Base-by-base conservation (phyloP, 2,329 filamentous ascomycete species). In the Diaporthe nobilis region DNA sequence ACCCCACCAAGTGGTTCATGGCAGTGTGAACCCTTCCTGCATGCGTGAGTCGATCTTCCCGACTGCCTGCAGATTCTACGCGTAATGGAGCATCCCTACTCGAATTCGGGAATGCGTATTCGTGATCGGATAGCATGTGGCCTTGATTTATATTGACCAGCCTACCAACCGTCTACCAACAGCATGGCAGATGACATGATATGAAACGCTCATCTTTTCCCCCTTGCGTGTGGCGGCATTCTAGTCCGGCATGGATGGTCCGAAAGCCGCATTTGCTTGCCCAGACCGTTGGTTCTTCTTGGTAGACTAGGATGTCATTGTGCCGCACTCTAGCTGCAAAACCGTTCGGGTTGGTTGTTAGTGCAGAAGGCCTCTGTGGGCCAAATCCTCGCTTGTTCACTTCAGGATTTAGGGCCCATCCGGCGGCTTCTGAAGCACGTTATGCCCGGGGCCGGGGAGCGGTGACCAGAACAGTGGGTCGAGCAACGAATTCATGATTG, bases 81-180 rank as follows among this genome's bases (percentile, higher is more conserved):
- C 42, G 31, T n/a, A 61, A 13, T 28, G n/a, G 37, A n/a, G 37
- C 5, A 42, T 61, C n/a, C 58, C 42, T 17, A 9, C 17, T 61
- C 37, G 58, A 44, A 42, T 39, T 61, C 58, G 58, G 58, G 34
- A 39, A 6, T 39, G 37, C 58, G 58, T 61, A 61, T 61, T 61
- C 37, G 58, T 61, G 58, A 61, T 61, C 58, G 58, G 58, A 6
- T 61, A 17, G 3, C 58, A 17, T 25, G 6, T n/a, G 15, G 4
- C 57, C 22, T 6, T 25, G 20, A n/a, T n/a, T 25, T n/a, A 60
- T 25, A 17, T 60, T 42, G n/a, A 28, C 12, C 8, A 15, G 22
- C 4, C 22, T 12, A 39, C 57, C 57, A 39, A 39, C 37, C 8
- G 22, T 6, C 22, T 12, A 39, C 57, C 57, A 57, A 10, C 20